Conservation (phyloP, 2,329 filamentous ascomycete species). For the Emmonsiellopsis sp. region DNA sequence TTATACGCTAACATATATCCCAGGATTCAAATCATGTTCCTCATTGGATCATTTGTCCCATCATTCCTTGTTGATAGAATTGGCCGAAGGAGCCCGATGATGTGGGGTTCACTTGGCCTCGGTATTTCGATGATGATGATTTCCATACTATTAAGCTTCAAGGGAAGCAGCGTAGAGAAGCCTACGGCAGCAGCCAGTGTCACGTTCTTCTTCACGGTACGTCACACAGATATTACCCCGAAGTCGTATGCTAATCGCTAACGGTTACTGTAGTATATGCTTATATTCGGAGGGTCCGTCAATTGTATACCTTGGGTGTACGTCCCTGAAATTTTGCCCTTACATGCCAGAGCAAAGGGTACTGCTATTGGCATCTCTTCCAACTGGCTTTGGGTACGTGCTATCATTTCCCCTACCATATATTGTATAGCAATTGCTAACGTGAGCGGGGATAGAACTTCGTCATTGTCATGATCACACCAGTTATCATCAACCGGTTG, state of each 20-base stretch:
- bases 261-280: slow-evolving; percentile 24
- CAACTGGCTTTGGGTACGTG: slow-evolving; percentile 39
- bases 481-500: slow-evolving; percentile 23
- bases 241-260: background rate
- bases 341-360: slow-evolving; percentile 43
- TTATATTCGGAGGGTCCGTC: slow-evolving; percentile 35
- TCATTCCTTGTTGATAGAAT: slow-evolving; percentile 39
- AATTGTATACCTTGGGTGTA: slow-evolving; percentile 46
- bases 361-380: slow-evolving; percentile 41
- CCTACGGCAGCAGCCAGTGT: slow-evolving; percentile 38
- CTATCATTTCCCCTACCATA: background rate
- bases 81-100: slow-evolving; percentile 30
- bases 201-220: slow-evolving; percentile 41
- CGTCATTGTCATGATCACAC: slow-evolving; percentile 32
- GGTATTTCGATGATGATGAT: slow-evolving; percentile 35
- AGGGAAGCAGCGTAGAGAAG: slow-evolving; percentile 27
- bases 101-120: slow-evolving; percentile 26
- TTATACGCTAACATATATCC: background rate
- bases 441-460: slow-evolving; percentile 31
- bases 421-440: background rate
- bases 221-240: background rate
- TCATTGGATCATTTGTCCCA: slow-evolving; percentile 35
- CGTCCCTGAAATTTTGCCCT: slow-evolving; percentile 42
- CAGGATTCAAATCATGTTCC: slow-evolving; percentile 30
- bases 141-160: slow-evolving; percentile 36